Evolutionary conservation across 192 early-diverging fungal genomes (phyloP), one percentile per base, ranked within the genome.

Genomic region (Coemansia sp.): DNA sequence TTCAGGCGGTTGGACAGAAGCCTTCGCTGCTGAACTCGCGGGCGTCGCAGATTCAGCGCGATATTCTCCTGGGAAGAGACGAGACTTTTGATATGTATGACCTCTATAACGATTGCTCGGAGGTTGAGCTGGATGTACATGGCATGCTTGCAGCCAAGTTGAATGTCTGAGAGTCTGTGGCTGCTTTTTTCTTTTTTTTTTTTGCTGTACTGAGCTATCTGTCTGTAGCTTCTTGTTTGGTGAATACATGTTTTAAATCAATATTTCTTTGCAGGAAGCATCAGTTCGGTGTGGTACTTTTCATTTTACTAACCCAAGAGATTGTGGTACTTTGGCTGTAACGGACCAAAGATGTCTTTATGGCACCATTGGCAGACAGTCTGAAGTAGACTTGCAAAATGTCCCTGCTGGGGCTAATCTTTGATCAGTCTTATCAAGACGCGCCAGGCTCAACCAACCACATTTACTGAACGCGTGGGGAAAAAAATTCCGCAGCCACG

Each of bases 51-150:
- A 75, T 93, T 22, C 83, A 80, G 53, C 59, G 92, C 58, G 94
- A 96, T 75, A 95, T 98, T 57, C 82, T 98, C 49, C 76, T 82
- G 60, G 95, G 95, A 58, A 87, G 85, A 65, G 97, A 98, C 79
- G 85, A 88, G 56, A 87, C 89, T 7, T 88, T 97, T 60, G 97
- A 93, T 38, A 89, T 94, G 62, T 90, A 92, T 67, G 97, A 98
- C 64, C 86, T 96, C 66, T 85, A 95, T 65, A 86, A 89, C 90
- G 81, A 76, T 76, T 56, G 44, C 19, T 52, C 47, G 14, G 68
- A 52, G 31, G 48, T 47, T 0, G 67, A 72, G 49, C 53, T 50
- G 26, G 60, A 73, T 55, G 50, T 64, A 7, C 72, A 81, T 47
- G 50, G 38, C 14, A 68, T 68, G 66, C 68, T 75, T n/a, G 69